Conservation (phyloP, 495 filamentous ascomycete genomes). For the Penicillium canariense region DNA sequence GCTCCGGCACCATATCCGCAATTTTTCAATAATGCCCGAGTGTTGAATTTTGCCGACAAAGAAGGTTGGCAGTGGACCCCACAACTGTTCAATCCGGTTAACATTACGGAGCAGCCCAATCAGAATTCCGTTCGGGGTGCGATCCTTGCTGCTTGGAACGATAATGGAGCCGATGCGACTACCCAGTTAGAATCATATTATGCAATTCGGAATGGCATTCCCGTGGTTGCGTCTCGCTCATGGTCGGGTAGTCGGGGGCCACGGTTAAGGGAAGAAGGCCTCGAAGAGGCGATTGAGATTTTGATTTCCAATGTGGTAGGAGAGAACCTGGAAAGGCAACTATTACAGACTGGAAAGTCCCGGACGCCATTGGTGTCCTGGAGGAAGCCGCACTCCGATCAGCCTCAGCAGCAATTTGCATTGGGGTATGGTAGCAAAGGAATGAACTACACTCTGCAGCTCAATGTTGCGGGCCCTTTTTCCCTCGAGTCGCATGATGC, state of each 20-base stretch:
- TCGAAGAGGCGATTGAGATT: slow-evolving; percentile 32
- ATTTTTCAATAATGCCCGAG: slow-evolving; percentile 48
- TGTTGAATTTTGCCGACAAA: slow-evolving; percentile 46
- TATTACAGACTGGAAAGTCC: neutral
- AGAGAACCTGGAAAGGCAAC: slow-evolving; percentile 49
- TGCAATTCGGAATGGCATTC: slow-evolving; percentile 50
- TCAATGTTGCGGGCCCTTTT: slow-evolving; percentile 41
- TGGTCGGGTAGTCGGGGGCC: slow-evolving; percentile 45
- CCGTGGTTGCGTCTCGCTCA: slow-evolving; percentile 43
- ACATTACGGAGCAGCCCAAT: slow-evolving; percentile 32
- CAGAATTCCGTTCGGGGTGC: slow-evolving; percentile 44
- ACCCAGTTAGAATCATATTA: slow-evolving; percentile 57
- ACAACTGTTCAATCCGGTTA: slow-evolving; percentile 45
- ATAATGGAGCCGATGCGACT: slow-evolving; percentile 55
- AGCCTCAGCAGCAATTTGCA: neutral
- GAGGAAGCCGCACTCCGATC: neutral
- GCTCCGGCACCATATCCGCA: slow-evolving; percentile 53
- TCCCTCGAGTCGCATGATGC: slow-evolving; percentile 37
- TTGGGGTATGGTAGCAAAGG: slow-evolving; percentile 50
- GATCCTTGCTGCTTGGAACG: slow-evolving; percentile 56
- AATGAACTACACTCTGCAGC: slow-evolving; percentile 48
- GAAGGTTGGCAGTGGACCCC: slow-evolving; percentile 52
- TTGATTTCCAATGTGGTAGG: slow-evolving; percentile 40
- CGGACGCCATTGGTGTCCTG: slow-evolving; percentile 7
- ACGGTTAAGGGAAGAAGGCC: slow-evolving; percentile 20